A percentile compares a stretch with the other conserved stretches of the same genome.
Evolutionary conservation across 306 rosid species (phyloP).

Genomic region (Citrullus amarus): DNA sequence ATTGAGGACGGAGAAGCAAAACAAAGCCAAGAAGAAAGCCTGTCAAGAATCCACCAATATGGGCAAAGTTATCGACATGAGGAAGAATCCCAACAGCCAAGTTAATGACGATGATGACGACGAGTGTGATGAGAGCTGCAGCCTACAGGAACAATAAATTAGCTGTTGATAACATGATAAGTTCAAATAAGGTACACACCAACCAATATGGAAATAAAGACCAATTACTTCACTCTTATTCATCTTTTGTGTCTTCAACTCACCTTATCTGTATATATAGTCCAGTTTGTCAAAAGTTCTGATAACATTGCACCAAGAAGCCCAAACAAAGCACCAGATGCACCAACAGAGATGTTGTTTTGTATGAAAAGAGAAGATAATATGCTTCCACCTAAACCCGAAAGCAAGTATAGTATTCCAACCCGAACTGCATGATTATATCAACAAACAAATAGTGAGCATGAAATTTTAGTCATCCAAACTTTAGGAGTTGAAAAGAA

Average conservation of each 20-base stretch:
- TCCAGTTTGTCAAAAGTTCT: conserved; percentile 14
- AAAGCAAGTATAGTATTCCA: conserved; percentile 1
- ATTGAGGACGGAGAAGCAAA: conserved; percentile 12
- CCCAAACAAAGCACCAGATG: conserved; percentile 15
- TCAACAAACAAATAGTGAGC: not conserved
- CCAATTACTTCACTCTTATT: not conserved
- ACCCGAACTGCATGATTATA: not conserved
- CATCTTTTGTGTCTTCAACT: not conserved
- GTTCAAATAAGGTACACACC: not conserved
- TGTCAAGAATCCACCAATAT: conserved; percentile 6
- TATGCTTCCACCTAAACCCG: conserved; percentile 10
- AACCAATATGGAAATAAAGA: not conserved
- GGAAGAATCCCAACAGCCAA: conserved; percentile 12
- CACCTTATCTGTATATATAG: conserved; percentile 7
- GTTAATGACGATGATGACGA: conserved; percentile 5
- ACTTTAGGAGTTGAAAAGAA: not conserved
- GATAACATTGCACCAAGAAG: conserved; percentile 13
- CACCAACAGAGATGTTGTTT: conserved; percentile 13
- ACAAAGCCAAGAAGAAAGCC: conserved; percentile 11
- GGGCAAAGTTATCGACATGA: conserved; percentile 8
- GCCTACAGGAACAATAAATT: not conserved
- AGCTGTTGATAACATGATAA: not conserved
- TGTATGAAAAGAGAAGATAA: conserved; percentile 9
- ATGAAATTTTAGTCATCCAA: not conserved
- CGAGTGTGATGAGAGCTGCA: conserved; percentile 14